Base-by-base conservation (phyloP, 2,329 filamentous ascomycete species). In the Cladosporium sp. region DNA sequence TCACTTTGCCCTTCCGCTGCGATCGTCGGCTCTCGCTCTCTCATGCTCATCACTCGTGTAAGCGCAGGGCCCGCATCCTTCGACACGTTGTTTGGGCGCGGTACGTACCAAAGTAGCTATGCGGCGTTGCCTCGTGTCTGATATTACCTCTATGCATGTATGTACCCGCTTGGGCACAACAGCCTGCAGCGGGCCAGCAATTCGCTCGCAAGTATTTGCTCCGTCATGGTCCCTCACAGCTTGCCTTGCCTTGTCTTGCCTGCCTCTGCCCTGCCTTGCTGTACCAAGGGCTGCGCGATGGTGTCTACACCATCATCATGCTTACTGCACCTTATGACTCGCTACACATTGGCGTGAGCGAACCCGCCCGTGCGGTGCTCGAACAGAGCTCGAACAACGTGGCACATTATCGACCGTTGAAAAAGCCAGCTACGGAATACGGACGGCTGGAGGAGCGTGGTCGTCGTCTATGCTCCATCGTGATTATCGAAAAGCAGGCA, bases 121-220 rank as follows among this genome's bases (percentile, higher is more conserved):
- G 43, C 43, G 43, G 43, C 43, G 43, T 47, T 48, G 45, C 45
- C 45, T 48, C 45, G 45, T 48, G 45, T 48, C 27, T 48, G 45
- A 48, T 41, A 48, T 48, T 41, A 37, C n/a, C n/a, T n/a, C n/a
- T n/a, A n/a, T n/a, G 41, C 45, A 36, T 48, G 45, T 37, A 48
- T 48, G 13, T 15, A 41, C 27, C 45, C 45, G 37, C 32, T n/a
- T 17, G 32, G n/a, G 32, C 15, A 17, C 32, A n/a, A 36, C 32
- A 36, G 22, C 22, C 5, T 9, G 5, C 22, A 27, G 5, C 22
- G 5, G 9, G 4, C 22, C 22, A 27, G 22, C 22, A 27, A 27
- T 4, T 5, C 4, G 22, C 4, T 5, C 4, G 22, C 4, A 9
- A 27, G 9, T 5, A 27, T 27, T 9, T 27, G 22, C 22, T 27